phyloP scores from a whole-genome alignment of 805 yeast species.

The Ogataea angusta region DNA sequence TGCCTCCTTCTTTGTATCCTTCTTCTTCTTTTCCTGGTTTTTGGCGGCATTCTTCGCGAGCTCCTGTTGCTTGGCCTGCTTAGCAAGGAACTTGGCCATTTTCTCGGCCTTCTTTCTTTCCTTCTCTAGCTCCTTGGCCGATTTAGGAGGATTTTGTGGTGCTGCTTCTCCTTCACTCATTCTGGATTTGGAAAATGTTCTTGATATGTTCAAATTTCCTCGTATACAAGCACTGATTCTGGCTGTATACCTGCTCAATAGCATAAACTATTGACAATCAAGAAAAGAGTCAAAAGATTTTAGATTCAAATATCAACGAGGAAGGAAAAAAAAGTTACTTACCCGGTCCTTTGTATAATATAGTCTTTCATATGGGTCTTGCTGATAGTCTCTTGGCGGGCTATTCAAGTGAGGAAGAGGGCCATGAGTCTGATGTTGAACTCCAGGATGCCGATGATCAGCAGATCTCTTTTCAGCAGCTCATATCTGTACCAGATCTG shows the following conservation, averaged over 20 bases:
- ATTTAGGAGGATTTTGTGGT: slow-evolving; percentile 35
- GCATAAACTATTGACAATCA: slow-evolving; percentile 22
- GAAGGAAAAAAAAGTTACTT: slow-evolving; percentile 4
- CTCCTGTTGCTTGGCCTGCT: slow-evolving; percentile 68
- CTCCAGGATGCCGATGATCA: background rate
- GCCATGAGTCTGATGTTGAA: background rate
- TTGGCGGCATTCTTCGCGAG: slow-evolving; percentile 45
- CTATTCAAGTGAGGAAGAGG: slow-evolving; percentile 35
- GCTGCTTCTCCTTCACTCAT: slow-evolving; percentile 29
- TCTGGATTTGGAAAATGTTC: slow-evolving; percentile 13
- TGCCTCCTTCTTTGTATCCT: slow-evolving; percentile 64
- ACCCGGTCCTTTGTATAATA: slow-evolving; percentile 5
- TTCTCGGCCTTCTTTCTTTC: slow-evolving; percentile 58
- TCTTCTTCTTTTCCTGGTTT: slow-evolving; percentile 51
- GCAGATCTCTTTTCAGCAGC: slow-evolving; percentile 5
- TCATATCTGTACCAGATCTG: slow-evolving; percentile 15
- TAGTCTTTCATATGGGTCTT: slow-evolving; percentile 30
- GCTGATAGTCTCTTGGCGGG: slow-evolving; percentile 43
- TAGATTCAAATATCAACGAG: slow-evolving; percentile 1
- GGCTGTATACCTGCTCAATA: slow-evolving; percentile 19
- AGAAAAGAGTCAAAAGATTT: slow-evolving; percentile 6
- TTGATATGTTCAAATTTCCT: slow-evolving; percentile 7
- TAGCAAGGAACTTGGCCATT: slow-evolving; percentile 69
- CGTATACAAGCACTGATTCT: slow-evolving; percentile 14
- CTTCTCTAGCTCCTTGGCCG: slow-evolving; percentile 70